Conservation (phyloP, 2,329 filamentous ascomycete genomes). For the Paecilomyces variotii region DNA sequence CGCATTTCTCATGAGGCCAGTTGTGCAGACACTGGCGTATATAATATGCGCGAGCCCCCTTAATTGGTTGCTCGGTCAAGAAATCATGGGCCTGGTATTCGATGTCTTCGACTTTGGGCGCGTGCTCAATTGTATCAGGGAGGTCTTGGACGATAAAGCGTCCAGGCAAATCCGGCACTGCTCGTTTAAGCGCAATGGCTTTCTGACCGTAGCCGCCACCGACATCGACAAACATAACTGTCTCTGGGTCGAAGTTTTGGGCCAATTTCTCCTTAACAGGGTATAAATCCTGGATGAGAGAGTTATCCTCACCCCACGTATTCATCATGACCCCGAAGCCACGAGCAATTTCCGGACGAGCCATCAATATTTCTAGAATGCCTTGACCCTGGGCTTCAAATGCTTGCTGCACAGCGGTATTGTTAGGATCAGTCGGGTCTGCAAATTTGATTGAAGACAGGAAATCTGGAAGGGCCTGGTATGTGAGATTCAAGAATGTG, state of each 20-base stretch:
- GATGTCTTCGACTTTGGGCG: not conserved
- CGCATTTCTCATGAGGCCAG: constrained; percentile 14
- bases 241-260: not conserved
- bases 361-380: not conserved
- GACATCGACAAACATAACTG: not conserved
- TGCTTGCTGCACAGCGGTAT: not conserved
- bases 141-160: not conserved
- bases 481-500: not conserved
- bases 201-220: constrained; percentile 1
- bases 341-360: not conserved
- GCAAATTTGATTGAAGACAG: not conserved
- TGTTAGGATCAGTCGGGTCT: not conserved
- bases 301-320: constrained; percentile 8
- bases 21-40: constrained; percentile 19
- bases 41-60: constrained; percentile 17
- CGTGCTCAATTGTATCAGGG: not conserved
- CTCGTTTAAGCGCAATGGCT: not conserved
- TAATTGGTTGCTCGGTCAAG: constrained; percentile 13
- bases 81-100: constrained; percentile 7
- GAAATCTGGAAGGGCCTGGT: not conserved
- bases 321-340: constrained; percentile 43
- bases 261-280: not conserved
- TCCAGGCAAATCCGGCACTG: not conserved
- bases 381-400: not conserved
- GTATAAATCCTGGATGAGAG: not conserved